Percentiles rank a stretch among this genome's conserved stretches.
Evolutionary conservation across 1,284 basidiomycete species (phyloP).

Genomic region (Marasmius fiardii): DNA sequence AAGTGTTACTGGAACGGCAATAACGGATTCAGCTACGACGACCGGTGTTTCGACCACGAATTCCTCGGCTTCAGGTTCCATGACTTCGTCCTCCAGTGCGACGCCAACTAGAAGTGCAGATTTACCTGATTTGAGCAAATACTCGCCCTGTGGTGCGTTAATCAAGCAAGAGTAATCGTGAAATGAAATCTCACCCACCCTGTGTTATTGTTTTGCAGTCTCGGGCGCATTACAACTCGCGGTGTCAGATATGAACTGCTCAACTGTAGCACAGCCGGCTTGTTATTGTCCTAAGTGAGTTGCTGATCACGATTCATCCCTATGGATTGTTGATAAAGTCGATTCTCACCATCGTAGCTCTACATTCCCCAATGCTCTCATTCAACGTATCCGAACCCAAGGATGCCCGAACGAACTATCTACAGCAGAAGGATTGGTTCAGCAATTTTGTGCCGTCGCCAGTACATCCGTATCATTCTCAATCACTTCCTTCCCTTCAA

Average conservation of each 20-base stretch:
- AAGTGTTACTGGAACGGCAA: slow-evolving; percentile 5
- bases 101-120: slow-evolving; percentile 19
- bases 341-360: slow-evolving; percentile 16
- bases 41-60: too few relatives aligned
- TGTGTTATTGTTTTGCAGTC: slow-evolving; percentile 23
- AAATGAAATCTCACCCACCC: not conserved
- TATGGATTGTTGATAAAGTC: not conserved
- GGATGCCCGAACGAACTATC: slow-evolving; percentile 28
- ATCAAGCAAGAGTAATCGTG: not conserved
- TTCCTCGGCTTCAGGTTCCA: not conserved
- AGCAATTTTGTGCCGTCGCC: slow-evolving; percentile 37
- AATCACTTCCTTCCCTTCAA: slow-evolving; percentile 19
- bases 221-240: slow-evolving; percentile 31
- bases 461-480: slow-evolving; percentile 32
- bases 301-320: not conserved
- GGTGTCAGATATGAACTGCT: slow-evolving; percentile 29
- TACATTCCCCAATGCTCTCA: slow-evolving; percentile 26
- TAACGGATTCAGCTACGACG: not conserved
- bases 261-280: slow-evolving; percentile 33
- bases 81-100: not conserved
- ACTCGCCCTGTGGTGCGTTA: slow-evolving; percentile 29
- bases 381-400: slow-evolving; percentile 24
- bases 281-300: slow-evolving; percentile 39
- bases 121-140: slow-evolving; percentile 29
- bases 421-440: slow-evolving; percentile 33